Percentiles rank a stretch among this genome's conserved stretches.
Evolutionary conservation across 2,329 filamentous ascomycete species (phyloP).

Genomic region (Ophiostoma pallidulum): DNA sequence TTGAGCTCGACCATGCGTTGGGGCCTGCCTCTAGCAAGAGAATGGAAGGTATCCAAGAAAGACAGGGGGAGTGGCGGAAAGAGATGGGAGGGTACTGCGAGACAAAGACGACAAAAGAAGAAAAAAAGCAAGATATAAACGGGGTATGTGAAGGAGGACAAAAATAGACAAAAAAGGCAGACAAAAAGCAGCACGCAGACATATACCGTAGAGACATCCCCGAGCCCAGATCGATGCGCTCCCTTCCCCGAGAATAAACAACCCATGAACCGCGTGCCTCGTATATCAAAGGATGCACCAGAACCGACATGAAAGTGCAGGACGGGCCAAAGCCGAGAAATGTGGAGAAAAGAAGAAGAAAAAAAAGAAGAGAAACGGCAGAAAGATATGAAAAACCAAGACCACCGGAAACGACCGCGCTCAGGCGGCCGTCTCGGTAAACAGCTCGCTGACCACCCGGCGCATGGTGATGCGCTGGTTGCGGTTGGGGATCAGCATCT

Average conservation of each 20-base stretch:
- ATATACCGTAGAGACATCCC: neutral
- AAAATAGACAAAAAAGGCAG: slow-evolving; percentile 3
- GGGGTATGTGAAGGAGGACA: neutral
- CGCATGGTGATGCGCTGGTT: slow-evolving; percentile 45
- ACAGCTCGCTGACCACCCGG: slow-evolving; percentile 38
- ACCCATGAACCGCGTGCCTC: no score
- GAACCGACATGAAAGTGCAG: neutral
- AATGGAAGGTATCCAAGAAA: neutral
- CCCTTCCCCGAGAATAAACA: neutral
- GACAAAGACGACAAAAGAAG: neutral
- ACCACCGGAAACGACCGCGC: neutral
- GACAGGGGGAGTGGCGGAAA: neutral
- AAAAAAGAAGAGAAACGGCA: neutral
- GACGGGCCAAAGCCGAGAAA: neutral
- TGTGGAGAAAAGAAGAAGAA: neutral
- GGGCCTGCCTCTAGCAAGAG: no score
- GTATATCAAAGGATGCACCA: neutral
- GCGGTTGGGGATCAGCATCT: slow-evolving; percentile 45
- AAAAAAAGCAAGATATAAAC: neutral
- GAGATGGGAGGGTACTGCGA: neutral
- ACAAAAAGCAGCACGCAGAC: neutral
- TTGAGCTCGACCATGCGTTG: no score
- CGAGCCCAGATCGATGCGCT: no score
- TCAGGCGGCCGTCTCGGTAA: slow-evolving; percentile 12
- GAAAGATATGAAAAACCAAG: neutral